These are phyloP conservation scores for Cocos nucifera DNA, from an alignment of 176 grass and related monocot species.

Conservation along the genomic window DNA sequence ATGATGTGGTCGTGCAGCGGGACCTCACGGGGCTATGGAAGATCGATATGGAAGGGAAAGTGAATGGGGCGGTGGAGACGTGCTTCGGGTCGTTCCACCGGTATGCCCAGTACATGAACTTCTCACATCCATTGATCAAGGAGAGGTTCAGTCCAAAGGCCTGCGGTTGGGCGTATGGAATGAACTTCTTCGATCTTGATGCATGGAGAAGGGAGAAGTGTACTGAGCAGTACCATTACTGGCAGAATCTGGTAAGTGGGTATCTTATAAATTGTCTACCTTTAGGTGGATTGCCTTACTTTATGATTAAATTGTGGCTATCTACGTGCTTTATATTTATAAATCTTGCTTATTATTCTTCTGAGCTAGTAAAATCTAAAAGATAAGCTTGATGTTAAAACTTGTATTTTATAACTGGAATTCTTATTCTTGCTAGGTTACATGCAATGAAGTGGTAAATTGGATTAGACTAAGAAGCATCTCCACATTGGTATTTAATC, in stretches of 20 bases:
- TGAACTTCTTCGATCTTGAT: conserved; percentile 97
- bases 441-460: too few species aligned
- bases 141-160: conserved; percentile 80
- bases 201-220: conserved; percentile 91
- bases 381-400: too few species aligned
- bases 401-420: too few species aligned
- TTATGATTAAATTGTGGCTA: too few species aligned
- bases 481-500: too few species aligned
- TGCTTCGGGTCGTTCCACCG: conserved; percentile 98
- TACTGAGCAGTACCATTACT: conserved; percentile 95
- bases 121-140: conserved; percentile 94
- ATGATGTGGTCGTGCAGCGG: conserved; percentile 86
- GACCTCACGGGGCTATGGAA: conserved; percentile 90
- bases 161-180: conserved; percentile 96
- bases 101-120: conserved; percentile 96
- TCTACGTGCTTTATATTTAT: too few species aligned
- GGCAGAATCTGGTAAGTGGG: conserved; percentile 81
- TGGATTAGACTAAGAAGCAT: too few species aligned
- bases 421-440: too few species aligned
- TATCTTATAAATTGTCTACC: background rate
- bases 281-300: background rate
- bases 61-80: conserved; percentile 97
- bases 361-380: too few species aligned
- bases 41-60: conserved; percentile 97
- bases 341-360: too few species aligned